Conservation (phyloP, 2,329 filamentous ascomycete species). For the Cladobotryum mycophilum region DNA sequence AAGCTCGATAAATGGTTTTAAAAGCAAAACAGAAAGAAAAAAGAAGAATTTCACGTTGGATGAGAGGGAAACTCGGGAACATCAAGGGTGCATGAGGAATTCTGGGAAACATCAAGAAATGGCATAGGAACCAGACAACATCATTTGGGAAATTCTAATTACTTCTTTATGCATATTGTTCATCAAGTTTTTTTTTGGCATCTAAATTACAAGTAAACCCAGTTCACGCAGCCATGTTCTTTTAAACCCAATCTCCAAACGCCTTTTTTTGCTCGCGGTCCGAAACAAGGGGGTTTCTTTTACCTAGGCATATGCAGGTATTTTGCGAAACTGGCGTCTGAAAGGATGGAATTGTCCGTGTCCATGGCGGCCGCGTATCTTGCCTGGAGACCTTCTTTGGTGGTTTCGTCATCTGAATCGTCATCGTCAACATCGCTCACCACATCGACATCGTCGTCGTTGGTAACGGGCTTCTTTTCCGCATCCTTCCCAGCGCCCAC, state of each 20-base stretch:
- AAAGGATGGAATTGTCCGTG: slow-evolving; percentile 43
- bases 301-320: slow-evolving; percentile 44
- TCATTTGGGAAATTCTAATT: slow-evolving; percentile 9
- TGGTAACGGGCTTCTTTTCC: slow-evolving; percentile 34
- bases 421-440: slow-evolving; percentile 55
- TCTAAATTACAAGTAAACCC: background rate
- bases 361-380: slow-evolving; percentile 72
- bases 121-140: background rate
- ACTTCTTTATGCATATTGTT: slow-evolving; percentile 4
- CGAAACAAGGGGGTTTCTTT: slow-evolving; percentile 1
- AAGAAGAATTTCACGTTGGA: background rate
- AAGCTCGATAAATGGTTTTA: slow-evolving; percentile 60
- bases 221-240: background rate
- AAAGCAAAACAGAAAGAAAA: background rate
- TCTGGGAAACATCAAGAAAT: slow-evolving; percentile 5
- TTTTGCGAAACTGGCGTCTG: slow-evolving; percentile 57
- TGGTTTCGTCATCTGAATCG: slow-evolving; percentile 52
- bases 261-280: background rate
- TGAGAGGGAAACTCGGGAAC: background rate
- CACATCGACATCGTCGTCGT: slow-evolving; percentile 44
- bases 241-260: slow-evolving; percentile 4
- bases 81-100: slow-evolving; percentile 9
- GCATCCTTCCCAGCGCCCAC: slow-evolving; percentile 19
- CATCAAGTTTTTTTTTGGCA: slow-evolving; percentile 1
- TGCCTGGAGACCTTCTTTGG: slow-evolving; percentile 61